These are phyloP conservation scores for Fusarium duplospermum DNA, from an alignment of 2,329 filamentous ascomycete genomes.

Conservation along the genomic window DNA sequence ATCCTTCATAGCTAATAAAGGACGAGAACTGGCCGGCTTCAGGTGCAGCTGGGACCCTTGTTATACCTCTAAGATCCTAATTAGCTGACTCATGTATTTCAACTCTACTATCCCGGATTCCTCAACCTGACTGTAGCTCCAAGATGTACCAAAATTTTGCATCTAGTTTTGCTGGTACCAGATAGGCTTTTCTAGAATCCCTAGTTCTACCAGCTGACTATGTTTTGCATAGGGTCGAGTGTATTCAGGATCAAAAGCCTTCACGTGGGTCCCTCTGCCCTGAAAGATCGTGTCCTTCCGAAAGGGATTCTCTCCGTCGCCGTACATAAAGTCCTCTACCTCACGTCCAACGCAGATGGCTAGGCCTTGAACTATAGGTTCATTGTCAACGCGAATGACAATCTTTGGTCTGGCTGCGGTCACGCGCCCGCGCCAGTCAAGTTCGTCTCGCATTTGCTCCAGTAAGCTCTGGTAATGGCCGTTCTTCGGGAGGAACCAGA, in stretches of 20 bases:
- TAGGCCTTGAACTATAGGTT: rapidly evolving
- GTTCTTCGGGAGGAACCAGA: constrained; percentile 37
- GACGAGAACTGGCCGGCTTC: neutral
- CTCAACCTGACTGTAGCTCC: neutral
- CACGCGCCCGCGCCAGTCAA: constrained; percentile 11
- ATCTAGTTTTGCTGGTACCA: neutral
- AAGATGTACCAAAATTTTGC: neutral
- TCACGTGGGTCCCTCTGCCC: constrained; percentile 1
- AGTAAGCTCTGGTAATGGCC: constrained; percentile 10
- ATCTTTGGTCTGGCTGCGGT: neutral
- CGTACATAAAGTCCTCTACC: neutral
- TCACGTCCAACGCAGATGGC: neutral
- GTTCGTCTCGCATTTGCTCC: neutral
- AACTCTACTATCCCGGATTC: neutral
- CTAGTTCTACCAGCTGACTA: neutral
- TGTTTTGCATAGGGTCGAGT: neutral
- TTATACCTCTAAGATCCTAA: neutral
- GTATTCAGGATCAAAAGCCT: constrained; percentile 16
- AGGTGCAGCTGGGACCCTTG: neutral
- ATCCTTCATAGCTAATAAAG: neutral
- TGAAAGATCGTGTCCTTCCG: neutral
- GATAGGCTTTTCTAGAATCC: neutral
- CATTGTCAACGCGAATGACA: neutral
- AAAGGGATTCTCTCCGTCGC: constrained; percentile 13
- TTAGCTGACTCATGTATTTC: neutral